Conservation (phyloP, 1,284 basidiomycete species). For the Irpex sp. region DNA sequence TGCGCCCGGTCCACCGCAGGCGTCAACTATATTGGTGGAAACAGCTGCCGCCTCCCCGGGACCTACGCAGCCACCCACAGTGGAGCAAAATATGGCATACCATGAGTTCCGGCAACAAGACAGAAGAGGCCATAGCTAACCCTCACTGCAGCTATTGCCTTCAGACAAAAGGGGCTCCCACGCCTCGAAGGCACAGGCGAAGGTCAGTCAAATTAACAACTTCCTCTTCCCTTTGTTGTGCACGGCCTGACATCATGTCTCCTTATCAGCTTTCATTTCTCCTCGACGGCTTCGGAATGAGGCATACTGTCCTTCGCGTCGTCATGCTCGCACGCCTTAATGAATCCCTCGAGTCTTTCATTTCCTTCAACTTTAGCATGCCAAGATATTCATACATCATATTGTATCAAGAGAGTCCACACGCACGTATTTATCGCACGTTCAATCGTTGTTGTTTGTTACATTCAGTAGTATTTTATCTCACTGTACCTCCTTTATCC, state of each 20-base stretch:
- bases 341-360: background rate
- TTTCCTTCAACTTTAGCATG: background rate
- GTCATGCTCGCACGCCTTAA: background rate
- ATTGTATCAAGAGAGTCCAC: background rate
- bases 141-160: slow-evolving; percentile 5
- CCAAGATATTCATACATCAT: background rate
- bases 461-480: background rate
- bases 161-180: background rate
- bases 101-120: slow-evolving; percentile 54
- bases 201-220: background rate
- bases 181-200: background rate
- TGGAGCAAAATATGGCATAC: slow-evolving; percentile 81
- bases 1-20: slow-evolving; percentile 27
- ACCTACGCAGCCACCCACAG: slow-evolving; percentile 53
- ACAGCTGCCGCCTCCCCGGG: slow-evolving; percentile 45
- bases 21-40: slow-evolving; percentile 53
- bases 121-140: slow-evolving; percentile 8
- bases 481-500: background rate
- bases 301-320: too few species aligned
- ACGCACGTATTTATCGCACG: background rate
- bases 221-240: background rate
- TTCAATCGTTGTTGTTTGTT: background rate
- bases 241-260: too few species aligned
- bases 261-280: too few species aligned
- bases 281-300: too few species aligned